phyloP scores from a whole-genome alignment of 2,329 filamentous ascomycete genomes.

The Colletotrichum tamarilloi region DNA sequence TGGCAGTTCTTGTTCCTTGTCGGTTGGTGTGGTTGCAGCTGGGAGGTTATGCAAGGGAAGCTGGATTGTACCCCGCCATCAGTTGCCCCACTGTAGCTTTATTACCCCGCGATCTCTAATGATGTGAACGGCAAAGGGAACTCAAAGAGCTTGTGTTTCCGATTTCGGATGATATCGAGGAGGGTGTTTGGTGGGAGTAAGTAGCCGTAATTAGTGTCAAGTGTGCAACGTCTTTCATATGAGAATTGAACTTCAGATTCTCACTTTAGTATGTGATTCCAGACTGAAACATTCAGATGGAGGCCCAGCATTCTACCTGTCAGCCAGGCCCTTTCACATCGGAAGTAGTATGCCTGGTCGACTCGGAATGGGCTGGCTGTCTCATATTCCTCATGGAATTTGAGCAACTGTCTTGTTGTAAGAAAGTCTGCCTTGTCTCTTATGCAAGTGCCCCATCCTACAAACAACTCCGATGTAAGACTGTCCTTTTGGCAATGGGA shows the following conservation, averaged over 20 bases:
- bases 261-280: background rate
- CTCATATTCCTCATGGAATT: background rate
- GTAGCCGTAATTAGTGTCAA: background rate
- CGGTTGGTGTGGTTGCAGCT: background rate
- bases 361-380: background rate
- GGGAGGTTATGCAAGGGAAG: background rate
- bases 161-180: background rate
- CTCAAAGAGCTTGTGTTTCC: background rate
- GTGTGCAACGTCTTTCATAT: background rate
- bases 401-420: background rate
- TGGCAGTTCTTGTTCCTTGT: too few relatives aligned
- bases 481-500: background rate
- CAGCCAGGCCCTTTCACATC: background rate
- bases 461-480: background rate
- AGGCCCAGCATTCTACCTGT: background rate
- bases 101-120: slow-evolving; percentile 34
- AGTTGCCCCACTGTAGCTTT: slow-evolving; percentile 26
- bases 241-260: background rate
- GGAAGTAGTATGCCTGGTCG: background rate
- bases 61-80: slow-evolving; percentile 21
- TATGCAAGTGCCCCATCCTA: background rate
- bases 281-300: background rate
- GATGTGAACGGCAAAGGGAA: background rate
- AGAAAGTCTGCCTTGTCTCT: background rate
- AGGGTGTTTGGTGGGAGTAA: background rate